A percentile compares a stretch with the other conserved stretches of the same genome.
Conservation (phyloP, 805 yeast genomes). For the Blastobotrys attinorum region DNA sequence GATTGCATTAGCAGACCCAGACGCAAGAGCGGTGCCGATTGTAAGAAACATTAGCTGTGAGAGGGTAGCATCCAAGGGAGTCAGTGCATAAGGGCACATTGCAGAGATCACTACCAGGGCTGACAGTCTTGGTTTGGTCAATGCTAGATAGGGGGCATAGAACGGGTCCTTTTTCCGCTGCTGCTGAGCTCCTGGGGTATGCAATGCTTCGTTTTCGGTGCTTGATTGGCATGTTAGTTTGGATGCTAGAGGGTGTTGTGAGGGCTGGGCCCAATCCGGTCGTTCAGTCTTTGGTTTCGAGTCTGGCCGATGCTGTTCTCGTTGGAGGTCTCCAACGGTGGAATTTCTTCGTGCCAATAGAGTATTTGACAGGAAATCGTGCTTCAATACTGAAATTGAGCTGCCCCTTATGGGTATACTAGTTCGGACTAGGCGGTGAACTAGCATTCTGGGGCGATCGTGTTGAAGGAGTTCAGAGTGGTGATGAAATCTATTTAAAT, state of each 20-base stretch:
- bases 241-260: slow-evolving; percentile 3
- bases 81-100: slow-evolving; percentile 86
- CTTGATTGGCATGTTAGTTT: slow-evolving; percentile 15
- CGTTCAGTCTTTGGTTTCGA: not conserved
- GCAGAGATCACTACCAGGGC: slow-evolving; percentile 84
- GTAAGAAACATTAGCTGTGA: slow-evolving; percentile 66
- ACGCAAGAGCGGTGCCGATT: slow-evolving; percentile 75
- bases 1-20: slow-evolving; percentile 93
- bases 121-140: slow-evolving; percentile 87
- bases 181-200: not conserved
- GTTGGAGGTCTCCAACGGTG: too few species aligned
- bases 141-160: slow-evolving; percentile 45
- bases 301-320: too few species aligned
- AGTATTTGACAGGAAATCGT: slow-evolving; percentile 1
- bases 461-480: too few species aligned
- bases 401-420: too few species aligned
- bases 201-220: not conserved
- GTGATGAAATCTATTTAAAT: too few species aligned
- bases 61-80: slow-evolving; percentile 74
- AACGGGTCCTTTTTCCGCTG: slow-evolving; percentile 12
- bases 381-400: not conserved
- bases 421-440: too few species aligned
- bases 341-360: not conserved
- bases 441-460: too few species aligned
- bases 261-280: slow-evolving; percentile 7